Base-by-base conservation (phyloP, 2,329 filamentous ascomycete genomes). In the Amauroascus niger region DNA sequence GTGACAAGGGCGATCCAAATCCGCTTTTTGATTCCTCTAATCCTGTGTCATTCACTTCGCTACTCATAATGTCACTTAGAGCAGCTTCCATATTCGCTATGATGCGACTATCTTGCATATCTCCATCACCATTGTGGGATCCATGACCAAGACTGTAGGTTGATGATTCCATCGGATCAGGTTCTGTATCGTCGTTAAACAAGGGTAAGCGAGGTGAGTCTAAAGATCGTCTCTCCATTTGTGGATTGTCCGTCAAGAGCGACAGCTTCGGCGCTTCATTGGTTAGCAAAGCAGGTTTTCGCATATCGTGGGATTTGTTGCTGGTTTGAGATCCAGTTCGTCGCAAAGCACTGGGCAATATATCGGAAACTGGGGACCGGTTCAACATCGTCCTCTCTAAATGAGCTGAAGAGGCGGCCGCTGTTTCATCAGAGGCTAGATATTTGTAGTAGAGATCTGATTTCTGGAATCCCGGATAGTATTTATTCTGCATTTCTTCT, bases 401-500 rank as follows among this genome's bases (percentile, higher is more conserved):
- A 39, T 60, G 59, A 3, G 63, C 60, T 5, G 62, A 54, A 22
- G 59, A 57, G 2, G 51, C 48, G 40, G 62, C 61, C 32, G 63
- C 57, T 14, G 71, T 70, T 69, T 95, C 89, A 63, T 95, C 88
- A 11, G 91, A 87, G 6, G 91, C 88, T 1, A 98, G 76, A 66
- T 90, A 96, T 67, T 98, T 98, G 75, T 93, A 97, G 67, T 89
- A 98, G 0, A 98, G 71, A 64, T 97, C 93, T 0, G 93, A 95
- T 61, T 83, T 87, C 65, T 90, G 95, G 74, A 98, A 98, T 18
- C 80, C 81, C 16, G 86, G 82, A 59, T 93, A 93, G 64, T 95
- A 81, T 13, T 79, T 81, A 20, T 82, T 81, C 63, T 89, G 84
- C 81, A 98, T 87, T 61, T 87, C 83, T 57, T 95, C 87, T 54